Conservation (phyloP, 176 grass and related monocot species). For the Aechmea fasciata region DNA sequence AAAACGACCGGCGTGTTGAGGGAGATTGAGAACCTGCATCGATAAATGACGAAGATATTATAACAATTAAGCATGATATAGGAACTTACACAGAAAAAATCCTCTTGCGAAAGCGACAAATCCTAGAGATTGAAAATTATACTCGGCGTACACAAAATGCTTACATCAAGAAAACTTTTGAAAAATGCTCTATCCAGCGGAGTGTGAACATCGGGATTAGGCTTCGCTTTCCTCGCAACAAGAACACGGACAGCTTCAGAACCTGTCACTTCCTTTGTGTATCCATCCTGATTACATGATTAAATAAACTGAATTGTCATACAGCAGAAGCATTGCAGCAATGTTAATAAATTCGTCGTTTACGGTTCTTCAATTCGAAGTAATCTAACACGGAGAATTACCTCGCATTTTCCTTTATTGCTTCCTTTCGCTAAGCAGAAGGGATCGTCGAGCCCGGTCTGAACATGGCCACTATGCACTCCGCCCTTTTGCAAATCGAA, state of each 20-base stretch:
- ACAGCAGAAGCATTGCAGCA: not conserved
- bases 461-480: conserved; percentile 69
- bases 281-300: conserved; percentile 48
- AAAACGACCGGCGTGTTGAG: conserved; percentile 40
- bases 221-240: conserved; percentile 53
- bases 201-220: conserved; percentile 39
- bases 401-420: conserved; percentile 52
- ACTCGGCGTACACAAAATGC: not conserved
- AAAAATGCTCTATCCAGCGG: conserved; percentile 49
- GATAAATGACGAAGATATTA: conserved; percentile 1
- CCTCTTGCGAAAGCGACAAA: no score
- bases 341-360: not conserved
- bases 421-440: conserved; percentile 39
- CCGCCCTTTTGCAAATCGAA: conserved; percentile 37
- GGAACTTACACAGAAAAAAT: no score
- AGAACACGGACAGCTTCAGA: conserved; percentile 35
- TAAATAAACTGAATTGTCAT: not conserved
- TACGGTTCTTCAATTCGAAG: not conserved
- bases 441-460: conserved; percentile 35
- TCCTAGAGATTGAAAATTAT: not conserved
- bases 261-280: conserved; percentile 58
- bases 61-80: not conserved
- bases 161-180: conserved; percentile 52
- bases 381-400: not conserved
- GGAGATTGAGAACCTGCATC: conserved; percentile 50